Evolutionary conservation across 2,329 filamentous ascomycete species (phyloP).

Genomic region (Pseudocercospora macadamiae): DNA sequence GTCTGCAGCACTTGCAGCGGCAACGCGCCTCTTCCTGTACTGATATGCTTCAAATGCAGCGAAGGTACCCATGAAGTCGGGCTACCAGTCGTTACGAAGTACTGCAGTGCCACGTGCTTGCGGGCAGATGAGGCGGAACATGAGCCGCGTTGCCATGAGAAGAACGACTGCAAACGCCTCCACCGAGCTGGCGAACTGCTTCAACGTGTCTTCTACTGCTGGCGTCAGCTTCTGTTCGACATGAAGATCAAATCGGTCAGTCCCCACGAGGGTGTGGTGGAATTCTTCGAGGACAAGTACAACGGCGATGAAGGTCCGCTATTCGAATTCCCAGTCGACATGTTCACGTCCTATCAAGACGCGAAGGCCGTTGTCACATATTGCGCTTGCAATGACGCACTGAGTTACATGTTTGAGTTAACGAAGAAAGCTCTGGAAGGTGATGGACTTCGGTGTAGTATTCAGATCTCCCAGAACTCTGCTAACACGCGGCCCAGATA

Average conservation of each 20-base stretch:
- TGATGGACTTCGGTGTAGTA: too few species aligned
- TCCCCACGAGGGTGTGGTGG: conserved; percentile 1
- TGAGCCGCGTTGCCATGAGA: background rate
- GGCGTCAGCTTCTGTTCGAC: conserved; percentile 16
- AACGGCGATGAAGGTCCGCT: background rate
- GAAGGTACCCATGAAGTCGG: conserved; percentile 6
- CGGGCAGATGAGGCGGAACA: background rate
- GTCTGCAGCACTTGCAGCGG: conserved; percentile 1
- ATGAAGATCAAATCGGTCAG: conserved; percentile 5
- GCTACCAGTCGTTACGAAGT: background rate
- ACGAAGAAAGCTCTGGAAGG: background rate
- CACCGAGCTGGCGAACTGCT: conserved; percentile 27
- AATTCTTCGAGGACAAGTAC: conserved; percentile 5
- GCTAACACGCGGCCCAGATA: too few species aligned
- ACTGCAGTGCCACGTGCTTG: conserved; percentile 16
- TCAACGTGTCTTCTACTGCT: conserved; percentile 21
- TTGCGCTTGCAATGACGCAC: background rate
- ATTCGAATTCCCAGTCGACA: background rate
- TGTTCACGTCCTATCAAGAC: background rate
- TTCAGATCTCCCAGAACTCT: too few species aligned
- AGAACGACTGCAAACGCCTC: conserved; percentile 17
- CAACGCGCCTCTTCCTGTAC: background rate
- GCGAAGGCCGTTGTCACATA: background rate
- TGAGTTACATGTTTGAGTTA: background rate
- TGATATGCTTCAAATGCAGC: conserved; percentile 11